phyloP scores from a whole-genome alignment of 2,329 filamentous ascomycete genomes.

The Fusarium incarnatum region DNA sequence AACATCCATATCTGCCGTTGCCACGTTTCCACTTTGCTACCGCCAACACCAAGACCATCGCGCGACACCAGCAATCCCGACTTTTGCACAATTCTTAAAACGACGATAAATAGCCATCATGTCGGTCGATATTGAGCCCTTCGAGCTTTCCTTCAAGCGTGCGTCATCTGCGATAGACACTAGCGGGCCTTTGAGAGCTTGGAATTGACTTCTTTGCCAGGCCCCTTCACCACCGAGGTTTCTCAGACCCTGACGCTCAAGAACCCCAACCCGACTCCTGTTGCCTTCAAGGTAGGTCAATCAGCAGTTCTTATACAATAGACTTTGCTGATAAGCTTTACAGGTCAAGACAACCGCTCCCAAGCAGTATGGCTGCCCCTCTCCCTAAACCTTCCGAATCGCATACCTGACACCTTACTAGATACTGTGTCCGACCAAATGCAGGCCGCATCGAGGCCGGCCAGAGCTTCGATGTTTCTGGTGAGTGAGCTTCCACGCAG shows the following conservation, averaged over 20 bases:
- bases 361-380: constrained; percentile 78
- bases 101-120: constrained; percentile 65
- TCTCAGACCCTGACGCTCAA: constrained; percentile 72
- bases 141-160: constrained; percentile 95
- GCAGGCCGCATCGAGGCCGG: constrained; percentile 94
- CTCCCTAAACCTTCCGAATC: constrained; percentile 13
- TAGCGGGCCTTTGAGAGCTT: constrained; percentile 16
- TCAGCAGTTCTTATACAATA: not conserved
- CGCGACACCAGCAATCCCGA: constrained; percentile 36
- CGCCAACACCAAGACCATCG: constrained; percentile 29
- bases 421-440: constrained; percentile 98
- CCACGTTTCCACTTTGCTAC: constrained; percentile 45
- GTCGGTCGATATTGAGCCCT: constrained; percentile 93
- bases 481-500: constrained; percentile 61
- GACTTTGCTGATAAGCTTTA: constrained; percentile 27
- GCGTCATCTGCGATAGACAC: constrained; percentile 55
- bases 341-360: constrained; percentile 99
- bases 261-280: constrained; percentile 71
- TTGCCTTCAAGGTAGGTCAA: constrained; percentile 75
- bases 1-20: constrained; percentile 29
- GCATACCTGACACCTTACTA: constrained; percentile 54
- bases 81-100: not conserved
- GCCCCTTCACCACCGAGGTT: constrained; percentile 75
- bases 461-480: constrained; percentile 90
- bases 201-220: constrained; percentile 54